A percentile compares a stretch with the other conserved stretches of the same genome.
phyloP scores from a whole-genome alignment of 2,329 filamentous ascomycete species.

The Colletotrichum sidae region DNA sequence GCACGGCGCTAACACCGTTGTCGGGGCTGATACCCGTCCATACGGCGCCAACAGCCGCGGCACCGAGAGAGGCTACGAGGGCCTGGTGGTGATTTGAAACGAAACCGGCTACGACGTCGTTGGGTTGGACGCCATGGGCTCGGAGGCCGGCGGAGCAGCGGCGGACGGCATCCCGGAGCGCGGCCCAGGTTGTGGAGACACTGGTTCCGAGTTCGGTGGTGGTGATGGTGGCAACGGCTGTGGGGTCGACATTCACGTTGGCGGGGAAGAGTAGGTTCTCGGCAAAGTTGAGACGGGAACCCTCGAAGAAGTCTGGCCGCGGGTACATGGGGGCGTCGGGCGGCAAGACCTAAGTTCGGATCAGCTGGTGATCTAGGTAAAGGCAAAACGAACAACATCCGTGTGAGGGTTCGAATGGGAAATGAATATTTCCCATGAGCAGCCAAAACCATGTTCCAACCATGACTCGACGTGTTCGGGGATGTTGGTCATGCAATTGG shows the following conservation, averaged over 20 bases:
- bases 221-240: slow-evolving; percentile 79
- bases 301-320: slow-evolving; percentile 85
- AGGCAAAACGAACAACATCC: background rate
- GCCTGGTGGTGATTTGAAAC: slow-evolving; percentile 92
- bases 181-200: slow-evolving; percentile 74
- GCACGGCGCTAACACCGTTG: slow-evolving; percentile 88
- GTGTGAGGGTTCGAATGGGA: background rate
- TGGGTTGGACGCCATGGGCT: slow-evolving; percentile 68
- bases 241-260: slow-evolving; percentile 64
- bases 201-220: slow-evolving; percentile 78
- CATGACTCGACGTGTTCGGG: slow-evolving; percentile 27
- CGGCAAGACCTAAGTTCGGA: slow-evolving; percentile 71
- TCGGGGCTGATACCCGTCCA: slow-evolving; percentile 96
- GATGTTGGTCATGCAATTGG: slow-evolving; percentile 21
- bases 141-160: slow-evolving; percentile 78
- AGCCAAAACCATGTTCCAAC: background rate
- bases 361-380: slow-evolving; percentile 22
- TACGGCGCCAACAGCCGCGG: slow-evolving; percentile 84
- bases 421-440: slow-evolving; percentile 12
- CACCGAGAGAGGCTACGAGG: slow-evolving; percentile 87
- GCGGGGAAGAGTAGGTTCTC: slow-evolving; percentile 91
- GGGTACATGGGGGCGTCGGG: slow-evolving; percentile 81
- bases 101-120: slow-evolving; percentile 76
- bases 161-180: slow-evolving; percentile 82
- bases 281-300: slow-evolving; percentile 87